phyloP scores from a whole-genome alignment of 805 yeast genomes.

The Tetrapisispora namnaoensis region DNA sequence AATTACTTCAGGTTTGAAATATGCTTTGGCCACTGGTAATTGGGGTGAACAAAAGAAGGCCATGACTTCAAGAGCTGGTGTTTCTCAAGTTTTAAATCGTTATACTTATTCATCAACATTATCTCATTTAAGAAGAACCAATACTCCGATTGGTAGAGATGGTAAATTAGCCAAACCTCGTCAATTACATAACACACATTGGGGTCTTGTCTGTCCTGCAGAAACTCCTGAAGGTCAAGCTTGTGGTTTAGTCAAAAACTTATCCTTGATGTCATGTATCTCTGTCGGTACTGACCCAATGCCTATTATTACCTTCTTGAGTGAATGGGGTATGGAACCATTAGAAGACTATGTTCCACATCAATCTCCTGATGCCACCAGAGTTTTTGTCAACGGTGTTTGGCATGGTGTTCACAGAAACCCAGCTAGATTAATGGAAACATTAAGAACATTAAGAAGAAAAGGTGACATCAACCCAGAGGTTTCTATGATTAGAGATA shows the following conservation, averaged over 20 bases:
- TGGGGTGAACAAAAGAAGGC: conserved; percentile 99
- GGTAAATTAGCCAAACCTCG: conserved; percentile 98
- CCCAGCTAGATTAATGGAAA: conserved; percentile 83
- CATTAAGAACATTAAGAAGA: conserved; percentile 86
- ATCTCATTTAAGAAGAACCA: conserved; percentile 97
- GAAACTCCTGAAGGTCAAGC: conserved; percentile 99
- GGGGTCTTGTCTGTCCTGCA: conserved; percentile 99
- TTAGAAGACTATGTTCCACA: conserved; percentile 92
- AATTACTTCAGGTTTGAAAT: conserved; percentile 92
- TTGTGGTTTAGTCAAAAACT: conserved; percentile 95
- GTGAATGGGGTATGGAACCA: conserved; percentile 99
- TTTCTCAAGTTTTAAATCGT: conserved; percentile 94
- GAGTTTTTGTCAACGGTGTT: conserved; percentile 95
- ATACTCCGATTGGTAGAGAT: conserved; percentile 98
- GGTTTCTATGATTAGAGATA: conserved; percentile 93
- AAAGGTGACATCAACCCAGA: conserved; percentile 93
- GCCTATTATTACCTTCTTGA: conserved; percentile 83
- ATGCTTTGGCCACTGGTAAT: conserved; percentile 97
- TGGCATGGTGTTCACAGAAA: conserved; percentile 99
- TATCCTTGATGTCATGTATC: conserved; percentile 93
- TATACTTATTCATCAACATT: conserved; percentile 97
- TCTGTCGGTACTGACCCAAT: conserved; percentile 97
- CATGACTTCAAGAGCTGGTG: conserved; percentile 98
- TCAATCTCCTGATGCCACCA: conserved; percentile 80
- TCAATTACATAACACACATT: conserved; percentile 97